Conservation (phyloP, 768 basidiomycete genomes). For the Hysterangium stoloniferum region DNA sequence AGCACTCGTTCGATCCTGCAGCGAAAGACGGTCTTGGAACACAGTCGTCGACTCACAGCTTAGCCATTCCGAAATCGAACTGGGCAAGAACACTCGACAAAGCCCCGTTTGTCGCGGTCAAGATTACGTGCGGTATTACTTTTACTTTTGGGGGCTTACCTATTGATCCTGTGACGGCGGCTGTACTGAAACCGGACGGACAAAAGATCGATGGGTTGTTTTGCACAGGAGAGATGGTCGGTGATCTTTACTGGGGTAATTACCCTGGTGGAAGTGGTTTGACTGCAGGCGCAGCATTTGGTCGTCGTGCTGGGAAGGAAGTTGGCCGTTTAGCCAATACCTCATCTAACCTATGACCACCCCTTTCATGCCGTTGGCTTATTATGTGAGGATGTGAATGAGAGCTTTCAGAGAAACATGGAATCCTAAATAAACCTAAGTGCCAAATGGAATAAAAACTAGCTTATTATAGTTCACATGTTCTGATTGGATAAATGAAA, state of each 20-base stretch:
- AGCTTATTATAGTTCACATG: too few species aligned
- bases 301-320: slow-evolving; percentile 43
- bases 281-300: slow-evolving; percentile 60
- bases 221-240: slow-evolving; percentile 64
- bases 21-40: slow-evolving; percentile 57
- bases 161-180: slow-evolving; percentile 47
- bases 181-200: slow-evolving; percentile 37
- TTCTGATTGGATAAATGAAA: too few species aligned
- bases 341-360: too few species aligned
- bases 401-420: too few species aligned
- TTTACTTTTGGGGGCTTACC: slow-evolving; percentile 67
- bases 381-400: too few species aligned
- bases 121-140: slow-evolving; percentile 61
- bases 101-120: slow-evolving; percentile 55
- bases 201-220: slow-evolving; percentile 48
- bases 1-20: slow-evolving; percentile 48
- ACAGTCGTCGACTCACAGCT: slow-evolving; percentile 27
- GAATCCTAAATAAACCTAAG: too few species aligned
- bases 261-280: slow-evolving; percentile 67
- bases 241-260: slow-evolving; percentile 53
- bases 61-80: slow-evolving; percentile 52
- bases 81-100: slow-evolving; percentile 54
- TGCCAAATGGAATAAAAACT: too few species aligned
- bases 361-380: too few species aligned
- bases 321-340: slow-evolving; percentile 27